These are phyloP conservation scores for Sanguinoderma infundibulare DNA, from an alignment of 1,284 basidiomycete species.

Conservation along the genomic window DNA sequence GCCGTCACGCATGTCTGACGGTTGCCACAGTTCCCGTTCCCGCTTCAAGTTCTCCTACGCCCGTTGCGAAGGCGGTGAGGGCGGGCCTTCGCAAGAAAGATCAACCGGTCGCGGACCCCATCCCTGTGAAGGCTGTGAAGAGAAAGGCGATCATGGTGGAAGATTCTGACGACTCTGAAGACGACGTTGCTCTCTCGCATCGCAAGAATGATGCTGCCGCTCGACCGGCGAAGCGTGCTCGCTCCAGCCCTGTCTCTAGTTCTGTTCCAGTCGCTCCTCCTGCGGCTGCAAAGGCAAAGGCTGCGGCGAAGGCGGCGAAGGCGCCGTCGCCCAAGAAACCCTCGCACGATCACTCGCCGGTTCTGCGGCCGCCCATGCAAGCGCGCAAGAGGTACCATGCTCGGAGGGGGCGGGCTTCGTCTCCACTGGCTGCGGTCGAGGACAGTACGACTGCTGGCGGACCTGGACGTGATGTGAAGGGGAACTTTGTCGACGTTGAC, in stretches of 20 bases:
- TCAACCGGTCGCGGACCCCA: not conserved
- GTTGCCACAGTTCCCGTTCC: constrained; percentile 8
- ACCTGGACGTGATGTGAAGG: not conserved
- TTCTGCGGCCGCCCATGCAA: constrained; percentile 19
- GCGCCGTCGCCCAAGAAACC: not conserved
- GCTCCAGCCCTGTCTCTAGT: not conserved
- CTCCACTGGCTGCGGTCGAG: constrained; percentile 7
- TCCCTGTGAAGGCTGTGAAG: constrained; percentile 8
- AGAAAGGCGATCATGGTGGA: constrained; percentile 1
- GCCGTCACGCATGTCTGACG: not conserved
- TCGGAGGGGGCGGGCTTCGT: constrained; percentile 26
- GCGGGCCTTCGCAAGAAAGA: constrained; percentile 27
- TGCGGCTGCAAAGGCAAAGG: not conserved
- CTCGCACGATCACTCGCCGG: constrained; percentile 12
- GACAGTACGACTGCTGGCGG: not conserved
- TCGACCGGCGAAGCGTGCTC: constrained; percentile 20
- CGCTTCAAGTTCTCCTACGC: constrained; percentile 25
- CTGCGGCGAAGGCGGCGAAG: not conserved
- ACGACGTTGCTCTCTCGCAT: not conserved
- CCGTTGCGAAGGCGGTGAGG: constrained; percentile 26
- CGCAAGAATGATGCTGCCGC: not conserved
- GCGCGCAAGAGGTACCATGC: constrained; percentile 29
- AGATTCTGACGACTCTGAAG: constrained; percentile 11
- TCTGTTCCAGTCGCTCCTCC: too few relatives aligned
- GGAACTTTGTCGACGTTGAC: constrained; percentile 18